phyloP scores from a whole-genome alignment of 306 rosid genomes.

The Psophocarpus tetragonolobus region DNA sequence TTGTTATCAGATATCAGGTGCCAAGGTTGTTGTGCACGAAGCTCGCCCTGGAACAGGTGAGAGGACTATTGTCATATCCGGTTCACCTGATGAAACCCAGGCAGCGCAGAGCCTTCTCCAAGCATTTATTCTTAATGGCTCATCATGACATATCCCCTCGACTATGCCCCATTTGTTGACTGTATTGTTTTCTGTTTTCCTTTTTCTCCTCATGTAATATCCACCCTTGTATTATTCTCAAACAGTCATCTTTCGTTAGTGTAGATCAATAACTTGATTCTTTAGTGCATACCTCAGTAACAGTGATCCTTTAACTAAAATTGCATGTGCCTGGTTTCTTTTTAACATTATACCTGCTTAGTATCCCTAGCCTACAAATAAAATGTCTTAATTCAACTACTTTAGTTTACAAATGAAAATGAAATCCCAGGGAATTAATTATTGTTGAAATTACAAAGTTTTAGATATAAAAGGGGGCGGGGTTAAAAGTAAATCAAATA shows the following conservation, averaged over 20 bases:
- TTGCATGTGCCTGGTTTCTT: background rate
- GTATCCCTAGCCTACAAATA: background rate
- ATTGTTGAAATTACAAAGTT: no score
- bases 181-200: background rate
- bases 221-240: constrained; percentile 32
- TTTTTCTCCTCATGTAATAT: constrained; percentile 37
- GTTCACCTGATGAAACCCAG: constrained; percentile 95
- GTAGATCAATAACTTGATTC: constrained; percentile 29
- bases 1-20: constrained; percentile 79
- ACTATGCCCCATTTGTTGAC: background rate
- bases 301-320: background rate
- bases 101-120: constrained; percentile 97
- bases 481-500: no score
- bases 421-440: no score
- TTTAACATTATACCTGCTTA: background rate
- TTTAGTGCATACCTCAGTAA: constrained; percentile 14
- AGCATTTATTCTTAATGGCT: constrained; percentile 90
- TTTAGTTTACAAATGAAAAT: background rate
- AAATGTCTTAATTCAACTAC: background rate
- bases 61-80: constrained; percentile 79
- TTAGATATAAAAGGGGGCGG: no score
- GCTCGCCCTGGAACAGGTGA: constrained; percentile 73
- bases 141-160: constrained; percentile 46
- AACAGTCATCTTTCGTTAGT: constrained; percentile 8
- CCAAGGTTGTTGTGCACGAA: constrained; percentile 79